Percentiles rank a stretch among this genome's conserved stretches.
These are phyloP conservation scores for Mucor circinelloides DNA, from an alignment of 371 early-diverging fungal species.

Conservation along the genomic window DNA sequence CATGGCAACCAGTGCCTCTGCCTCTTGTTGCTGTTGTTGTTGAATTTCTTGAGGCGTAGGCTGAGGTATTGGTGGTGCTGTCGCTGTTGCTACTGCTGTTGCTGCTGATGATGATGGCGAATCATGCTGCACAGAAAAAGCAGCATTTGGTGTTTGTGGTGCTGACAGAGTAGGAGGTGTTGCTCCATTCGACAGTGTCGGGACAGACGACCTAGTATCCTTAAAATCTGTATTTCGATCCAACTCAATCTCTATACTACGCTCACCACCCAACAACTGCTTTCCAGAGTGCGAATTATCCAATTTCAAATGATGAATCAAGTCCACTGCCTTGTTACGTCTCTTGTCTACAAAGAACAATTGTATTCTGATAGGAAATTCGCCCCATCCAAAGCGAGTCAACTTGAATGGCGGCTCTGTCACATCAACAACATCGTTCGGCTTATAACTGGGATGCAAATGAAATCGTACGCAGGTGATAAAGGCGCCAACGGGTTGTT, in stretches of 20 bases:
- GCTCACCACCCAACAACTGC: constrained; percentile 74
- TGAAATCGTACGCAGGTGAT: constrained; percentile 82
- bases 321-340: constrained; percentile 83
- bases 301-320: constrained; percentile 83
- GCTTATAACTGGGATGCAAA: constrained; percentile 89
- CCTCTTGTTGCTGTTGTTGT: neutral
- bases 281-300: constrained; percentile 74
- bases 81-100: neutral
- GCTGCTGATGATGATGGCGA: constrained; percentile 2
- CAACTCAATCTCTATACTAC: constrained; percentile 79
- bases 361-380: constrained; percentile 86
- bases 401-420: constrained; percentile 80
- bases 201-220: constrained; percentile 18
- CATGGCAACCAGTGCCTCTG: neutral
- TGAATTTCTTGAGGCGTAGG: neutral
- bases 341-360: constrained; percentile 76
- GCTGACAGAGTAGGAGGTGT: neutral
- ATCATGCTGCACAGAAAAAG: no score
- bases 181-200: neutral
- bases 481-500: constrained; percentile 63
- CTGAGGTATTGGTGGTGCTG: neutral
- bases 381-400: constrained; percentile 92
- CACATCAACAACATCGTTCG: constrained; percentile 85
- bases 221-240: constrained; percentile 80
- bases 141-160: neutral